These are phyloP conservation scores for Epithemia pelagica DNA, from an alignment of 108 stramenopile species.

Conservation along the genomic window DNA sequence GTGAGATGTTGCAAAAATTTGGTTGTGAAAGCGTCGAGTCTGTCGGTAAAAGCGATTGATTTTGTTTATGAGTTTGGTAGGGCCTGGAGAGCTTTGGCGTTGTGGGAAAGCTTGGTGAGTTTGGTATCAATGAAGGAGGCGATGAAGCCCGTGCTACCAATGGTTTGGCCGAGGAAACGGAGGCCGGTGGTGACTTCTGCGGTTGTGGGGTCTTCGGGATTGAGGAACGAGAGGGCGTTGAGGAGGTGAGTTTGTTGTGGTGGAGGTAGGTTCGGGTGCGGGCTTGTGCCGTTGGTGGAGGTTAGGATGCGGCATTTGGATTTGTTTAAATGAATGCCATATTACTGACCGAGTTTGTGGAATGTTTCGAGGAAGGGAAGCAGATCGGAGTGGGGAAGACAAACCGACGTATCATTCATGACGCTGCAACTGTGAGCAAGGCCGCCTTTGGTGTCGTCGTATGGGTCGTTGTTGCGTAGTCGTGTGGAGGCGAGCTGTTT, in stretches of 20 bases:
- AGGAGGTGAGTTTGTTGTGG: neutral
- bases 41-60: no score
- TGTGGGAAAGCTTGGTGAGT: neutral
- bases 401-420: neutral
- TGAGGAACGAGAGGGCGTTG: constrained; percentile 46
- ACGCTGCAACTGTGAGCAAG: neutral
- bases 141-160: constrained; percentile 31
- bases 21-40: neutral
- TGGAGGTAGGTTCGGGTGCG: neutral
- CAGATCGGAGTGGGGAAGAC: neutral
- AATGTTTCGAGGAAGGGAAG: neutral
- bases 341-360: neutral
- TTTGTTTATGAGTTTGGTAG: no score
- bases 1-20: neutral
- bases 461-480: neutral
- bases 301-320: neutral
- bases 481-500: neutral
- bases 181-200: constrained; percentile 77
- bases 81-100: neutral
- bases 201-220: constrained; percentile 89
- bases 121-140: neutral
- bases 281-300: neutral
- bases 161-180: constrained; percentile 80
- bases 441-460: neutral
- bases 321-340: neutral